These are phyloP conservation scores for Aspergillus sp. DNA, from an alignment of 2,329 filamentous ascomycete species.

Conservation along the genomic window DNA sequence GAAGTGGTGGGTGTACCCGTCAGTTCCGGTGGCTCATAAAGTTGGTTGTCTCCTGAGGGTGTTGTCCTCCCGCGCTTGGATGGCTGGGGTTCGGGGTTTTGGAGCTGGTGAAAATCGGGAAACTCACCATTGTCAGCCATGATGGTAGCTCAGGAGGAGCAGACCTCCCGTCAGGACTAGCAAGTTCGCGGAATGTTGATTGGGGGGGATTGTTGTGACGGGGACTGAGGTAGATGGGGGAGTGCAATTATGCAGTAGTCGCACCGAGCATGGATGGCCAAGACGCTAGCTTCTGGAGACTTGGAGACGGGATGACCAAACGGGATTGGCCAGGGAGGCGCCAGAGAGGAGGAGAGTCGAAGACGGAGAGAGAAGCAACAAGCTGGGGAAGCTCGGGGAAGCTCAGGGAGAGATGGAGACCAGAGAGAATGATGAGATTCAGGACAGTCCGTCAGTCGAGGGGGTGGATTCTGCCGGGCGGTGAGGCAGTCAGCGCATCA, in stretches of 20 bases:
- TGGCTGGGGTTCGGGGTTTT: not conserved
- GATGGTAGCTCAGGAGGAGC: constrained; percentile 26
- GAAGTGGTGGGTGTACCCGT: constrained; percentile 16
- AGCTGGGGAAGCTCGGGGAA: not conserved
- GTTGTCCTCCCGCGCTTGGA: constrained; percentile 2
- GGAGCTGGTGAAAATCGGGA: not conserved
- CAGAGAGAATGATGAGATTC: not conserved
- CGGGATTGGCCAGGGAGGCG: not conserved
- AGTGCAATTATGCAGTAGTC: not conserved
- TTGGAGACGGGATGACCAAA: constrained; percentile 1
- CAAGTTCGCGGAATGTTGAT: constrained; percentile 3
- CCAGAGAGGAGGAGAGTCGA: not conserved
- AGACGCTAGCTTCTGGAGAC: constrained; percentile 18
- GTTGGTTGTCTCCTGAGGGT: constrained; percentile 22
- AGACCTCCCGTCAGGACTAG: constrained; percentile 23
- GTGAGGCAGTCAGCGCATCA: constrained; percentile 8
- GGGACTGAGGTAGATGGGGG: constrained; percentile 11
- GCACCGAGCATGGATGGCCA: constrained; percentile 27
- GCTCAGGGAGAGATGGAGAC: constrained; percentile 6
- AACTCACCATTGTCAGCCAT: constrained; percentile 36
- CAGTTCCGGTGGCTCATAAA: constrained; percentile 19
- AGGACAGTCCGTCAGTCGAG: not conserved
- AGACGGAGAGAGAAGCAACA: not conserved
- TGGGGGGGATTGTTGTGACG: not conserved
- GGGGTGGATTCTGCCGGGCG: constrained; percentile 13